These are phyloP conservation scores for Cadophora sp. DNA, from an alignment of 2,329 filamentous ascomycete genomes.

Conservation along the genomic window DNA sequence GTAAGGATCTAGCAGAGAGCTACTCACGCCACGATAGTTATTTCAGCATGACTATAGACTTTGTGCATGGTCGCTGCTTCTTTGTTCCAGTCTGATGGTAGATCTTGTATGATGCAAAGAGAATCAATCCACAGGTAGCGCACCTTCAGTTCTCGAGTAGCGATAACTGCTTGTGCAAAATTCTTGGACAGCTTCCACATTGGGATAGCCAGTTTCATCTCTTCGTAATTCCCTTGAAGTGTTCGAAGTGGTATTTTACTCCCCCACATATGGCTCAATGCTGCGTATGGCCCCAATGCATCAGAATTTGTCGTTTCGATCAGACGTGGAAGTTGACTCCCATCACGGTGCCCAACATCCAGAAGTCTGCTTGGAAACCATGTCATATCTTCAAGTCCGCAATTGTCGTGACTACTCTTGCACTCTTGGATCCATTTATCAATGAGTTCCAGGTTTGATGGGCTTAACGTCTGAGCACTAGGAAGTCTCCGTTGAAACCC, in stretches of 20 bases:
- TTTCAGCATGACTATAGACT: conserved; percentile 23
- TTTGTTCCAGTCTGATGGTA: conserved; percentile 1
- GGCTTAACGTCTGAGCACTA: conserved; percentile 5
- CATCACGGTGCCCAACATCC: conserved; percentile 14
- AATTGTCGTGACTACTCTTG: conserved; percentile 9
- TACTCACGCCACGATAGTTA: conserved; percentile 23
- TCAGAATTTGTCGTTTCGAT: conserved; percentile 6
- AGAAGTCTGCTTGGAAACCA: conserved; percentile 21
- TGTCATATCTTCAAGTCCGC: neutral
- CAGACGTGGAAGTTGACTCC: neutral
- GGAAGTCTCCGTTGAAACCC: conserved; percentile 12
- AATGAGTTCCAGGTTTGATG: conserved; percentile 14
- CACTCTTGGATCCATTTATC: neutral
- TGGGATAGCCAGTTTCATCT: conserved; percentile 5
- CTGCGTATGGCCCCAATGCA: neutral
- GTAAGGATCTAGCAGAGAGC: too few species aligned
- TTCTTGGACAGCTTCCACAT: conserved; percentile 11
- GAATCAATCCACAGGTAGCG: conserved; percentile 23
- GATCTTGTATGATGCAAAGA: conserved; percentile 20
- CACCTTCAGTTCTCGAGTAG: neutral
- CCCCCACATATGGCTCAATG: conserved; percentile 26
- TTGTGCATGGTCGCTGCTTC: conserved; percentile 23
- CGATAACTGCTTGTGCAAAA: conserved; percentile 13
- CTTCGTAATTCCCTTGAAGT: conserved; percentile 14
- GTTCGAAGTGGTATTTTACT: conserved; percentile 12